A percentile compares a stretch with the other conserved stretches of the same genome.
phyloP scores from a whole-genome alignment of 106 monocot genomes.

The Dioscorea zingiberensis region DNA sequence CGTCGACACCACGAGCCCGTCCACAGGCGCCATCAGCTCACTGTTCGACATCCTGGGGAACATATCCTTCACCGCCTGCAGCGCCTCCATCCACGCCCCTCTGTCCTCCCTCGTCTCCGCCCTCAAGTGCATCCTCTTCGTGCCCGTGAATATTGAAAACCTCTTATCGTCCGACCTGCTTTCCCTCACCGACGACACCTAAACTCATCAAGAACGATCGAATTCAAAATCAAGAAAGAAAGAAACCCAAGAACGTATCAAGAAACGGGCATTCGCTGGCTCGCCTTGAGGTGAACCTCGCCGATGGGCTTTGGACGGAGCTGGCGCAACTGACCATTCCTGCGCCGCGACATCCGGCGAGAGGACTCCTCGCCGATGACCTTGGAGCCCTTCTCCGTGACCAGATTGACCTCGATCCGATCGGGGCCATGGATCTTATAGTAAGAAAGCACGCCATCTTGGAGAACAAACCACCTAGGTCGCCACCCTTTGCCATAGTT shows the following conservation, averaged over 20 bases:
- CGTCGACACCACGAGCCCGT: constrained; percentile 37
- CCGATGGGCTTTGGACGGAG: constrained; percentile 57
- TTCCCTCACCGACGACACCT: constrained; percentile 77
- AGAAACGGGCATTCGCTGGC: too few species aligned
- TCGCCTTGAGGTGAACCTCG: constrained; percentile 79
- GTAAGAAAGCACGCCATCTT: constrained; percentile 83
- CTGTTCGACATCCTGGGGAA: constrained; percentile 69
- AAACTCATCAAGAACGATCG: too few species aligned
- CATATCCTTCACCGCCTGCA: constrained; percentile 82
- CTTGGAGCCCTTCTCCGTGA: constrained; percentile 54
- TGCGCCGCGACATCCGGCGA: constrained; percentile 37
- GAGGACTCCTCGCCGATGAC: constrained; percentile 74
- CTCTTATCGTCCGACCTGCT: constrained; percentile 69
- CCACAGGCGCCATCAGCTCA: constrained; percentile 67
- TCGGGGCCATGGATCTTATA: constrained; percentile 93
- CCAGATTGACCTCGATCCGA: constrained; percentile 37
- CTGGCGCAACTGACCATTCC: constrained; percentile 4
- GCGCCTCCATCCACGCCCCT: constrained; percentile 54
- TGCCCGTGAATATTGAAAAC: constrained; percentile 80
- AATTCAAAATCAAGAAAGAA: constrained; percentile 2
- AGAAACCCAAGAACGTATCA: background rate
- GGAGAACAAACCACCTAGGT: constrained; percentile 84
- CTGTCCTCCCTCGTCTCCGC: constrained; percentile 74
- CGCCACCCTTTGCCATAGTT: constrained; percentile 92
- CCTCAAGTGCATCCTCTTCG: constrained; percentile 64